phyloP scores from a whole-genome alignment of 371 early-diverging fungal species.

The Zancudomyces culisetae region DNA sequence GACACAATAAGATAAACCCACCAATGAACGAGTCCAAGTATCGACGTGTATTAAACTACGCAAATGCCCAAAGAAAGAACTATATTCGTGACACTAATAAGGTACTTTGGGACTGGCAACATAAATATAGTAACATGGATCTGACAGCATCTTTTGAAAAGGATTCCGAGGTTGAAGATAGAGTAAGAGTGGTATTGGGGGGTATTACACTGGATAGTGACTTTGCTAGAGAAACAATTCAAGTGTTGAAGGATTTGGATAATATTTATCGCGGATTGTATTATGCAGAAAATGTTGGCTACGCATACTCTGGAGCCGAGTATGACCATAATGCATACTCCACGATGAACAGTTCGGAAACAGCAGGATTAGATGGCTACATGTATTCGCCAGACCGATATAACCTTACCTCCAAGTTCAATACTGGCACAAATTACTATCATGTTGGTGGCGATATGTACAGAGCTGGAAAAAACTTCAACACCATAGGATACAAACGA shows the following conservation, averaged over 20 bases:
- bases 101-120: not conserved
- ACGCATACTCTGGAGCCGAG: too few relatives aligned
- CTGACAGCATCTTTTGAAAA: not conserved
- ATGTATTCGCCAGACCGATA: too few relatives aligned
- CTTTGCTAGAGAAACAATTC: not conserved
- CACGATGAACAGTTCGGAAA: too few relatives aligned
- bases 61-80: not conserved
- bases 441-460: too few relatives aligned
- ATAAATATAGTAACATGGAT: not conserved
- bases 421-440: too few relatives aligned
- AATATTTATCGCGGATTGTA: not conserved
- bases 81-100: not conserved
- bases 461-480: too few relatives aligned
- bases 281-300: not conserved
- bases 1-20: not conserved
- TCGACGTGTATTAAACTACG: not conserved
- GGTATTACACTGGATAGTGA: not conserved
- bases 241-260: not conserved
- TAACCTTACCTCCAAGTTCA: too few relatives aligned
- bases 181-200: not conserved
- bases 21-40: not conserved
- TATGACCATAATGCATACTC: too few relatives aligned
- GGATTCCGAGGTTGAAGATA: not conserved
- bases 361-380: too few relatives aligned
- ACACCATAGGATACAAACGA: too few relatives aligned